phyloP scores from a whole-genome alignment of 2,329 filamentous ascomycete species.

The Stromatinia cepivora region DNA sequence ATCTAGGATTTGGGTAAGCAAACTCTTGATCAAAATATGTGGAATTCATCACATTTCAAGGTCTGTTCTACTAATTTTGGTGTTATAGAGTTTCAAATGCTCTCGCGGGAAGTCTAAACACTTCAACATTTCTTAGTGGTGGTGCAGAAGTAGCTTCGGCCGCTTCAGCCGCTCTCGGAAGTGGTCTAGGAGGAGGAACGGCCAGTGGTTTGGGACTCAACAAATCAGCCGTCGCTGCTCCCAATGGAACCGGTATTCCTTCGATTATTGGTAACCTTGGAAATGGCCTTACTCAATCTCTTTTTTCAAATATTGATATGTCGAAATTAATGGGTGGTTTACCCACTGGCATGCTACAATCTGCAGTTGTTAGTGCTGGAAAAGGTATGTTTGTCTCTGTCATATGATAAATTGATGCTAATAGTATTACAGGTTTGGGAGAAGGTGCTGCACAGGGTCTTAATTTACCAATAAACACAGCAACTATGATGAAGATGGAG shows the following conservation, averaged over 20 bases:
- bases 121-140: not conserved
- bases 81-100: constrained; percentile 11
- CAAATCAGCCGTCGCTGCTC: constrained; percentile 14
- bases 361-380: constrained; percentile 18
- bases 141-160: constrained; percentile 5
- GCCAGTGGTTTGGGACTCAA: constrained; percentile 18
- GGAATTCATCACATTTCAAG: too few species aligned
- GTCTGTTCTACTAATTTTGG: not conserved
- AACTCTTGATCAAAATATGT: not conserved
- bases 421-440: constrained; percentile 9
- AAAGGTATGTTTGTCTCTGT: constrained; percentile 5
- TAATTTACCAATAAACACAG: constrained; percentile 11
- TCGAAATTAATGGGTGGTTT: constrained; percentile 18
- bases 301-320: constrained; percentile 21
- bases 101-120: constrained; percentile 15
- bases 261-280: constrained; percentile 8
- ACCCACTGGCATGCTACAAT: constrained; percentile 12
- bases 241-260: constrained; percentile 10
- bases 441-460: constrained; percentile 22
- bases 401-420: not conserved
- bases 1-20: constrained; percentile 22
- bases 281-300: constrained; percentile 12
- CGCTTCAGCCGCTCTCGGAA: constrained; percentile 8
- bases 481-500: not conserved
- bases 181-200: constrained; percentile 20